These are phyloP conservation scores for Chytridium lagenaria DNA, from an alignment of 371 early-diverging fungal genomes.

Conservation along the genomic window DNA sequence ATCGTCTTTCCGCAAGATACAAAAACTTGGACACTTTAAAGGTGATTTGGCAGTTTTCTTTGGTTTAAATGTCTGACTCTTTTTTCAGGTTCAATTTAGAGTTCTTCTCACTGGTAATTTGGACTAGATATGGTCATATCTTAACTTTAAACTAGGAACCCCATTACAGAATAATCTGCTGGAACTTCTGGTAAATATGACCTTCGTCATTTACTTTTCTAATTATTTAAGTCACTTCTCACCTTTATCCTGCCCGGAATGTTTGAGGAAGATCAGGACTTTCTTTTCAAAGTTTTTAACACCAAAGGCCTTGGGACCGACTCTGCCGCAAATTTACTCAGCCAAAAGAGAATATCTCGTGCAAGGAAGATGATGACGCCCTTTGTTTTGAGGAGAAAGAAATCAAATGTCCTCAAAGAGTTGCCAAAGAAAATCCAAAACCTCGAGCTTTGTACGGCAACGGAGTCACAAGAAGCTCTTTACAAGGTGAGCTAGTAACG, in stretches of 20 bases:
- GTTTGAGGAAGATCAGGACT: conserved; percentile 58
- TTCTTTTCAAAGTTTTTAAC: conserved; percentile 39
- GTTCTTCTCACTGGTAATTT: conserved; percentile 72
- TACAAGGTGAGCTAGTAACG: conserved; percentile 31
- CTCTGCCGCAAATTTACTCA: conserved; percentile 37
- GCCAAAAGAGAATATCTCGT: conserved; percentile 62
- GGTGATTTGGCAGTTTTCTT: conserved; percentile 33
- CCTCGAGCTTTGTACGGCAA: conserved; percentile 50
- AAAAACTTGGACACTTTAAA: conserved; percentile 74
- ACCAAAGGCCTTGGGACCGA: conserved; percentile 29
- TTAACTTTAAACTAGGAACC: conserved; percentile 51
- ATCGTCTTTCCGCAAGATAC: conserved; percentile 73
- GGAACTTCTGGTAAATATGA: conserved; percentile 43
- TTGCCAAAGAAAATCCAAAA: conserved; percentile 67
- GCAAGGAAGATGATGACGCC: conserved; percentile 82
- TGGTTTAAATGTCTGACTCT: conserved; percentile 8
- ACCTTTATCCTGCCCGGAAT: conserved; percentile 93
- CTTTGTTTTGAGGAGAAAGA: conserved; percentile 78
- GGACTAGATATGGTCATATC: neutral
- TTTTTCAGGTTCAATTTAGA: conserved; percentile 65
- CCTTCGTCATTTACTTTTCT: neutral
- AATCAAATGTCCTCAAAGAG: conserved; percentile 70
- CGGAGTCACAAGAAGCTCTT: conserved; percentile 33
- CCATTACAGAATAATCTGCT: conserved; percentile 90
- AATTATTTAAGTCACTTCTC: conserved; percentile 77